Evolutionary conservation across 306 rosid species (phyloP), one percentile per base, ranked within the genome.

Genomic region (Mimosa pudica): DNA sequence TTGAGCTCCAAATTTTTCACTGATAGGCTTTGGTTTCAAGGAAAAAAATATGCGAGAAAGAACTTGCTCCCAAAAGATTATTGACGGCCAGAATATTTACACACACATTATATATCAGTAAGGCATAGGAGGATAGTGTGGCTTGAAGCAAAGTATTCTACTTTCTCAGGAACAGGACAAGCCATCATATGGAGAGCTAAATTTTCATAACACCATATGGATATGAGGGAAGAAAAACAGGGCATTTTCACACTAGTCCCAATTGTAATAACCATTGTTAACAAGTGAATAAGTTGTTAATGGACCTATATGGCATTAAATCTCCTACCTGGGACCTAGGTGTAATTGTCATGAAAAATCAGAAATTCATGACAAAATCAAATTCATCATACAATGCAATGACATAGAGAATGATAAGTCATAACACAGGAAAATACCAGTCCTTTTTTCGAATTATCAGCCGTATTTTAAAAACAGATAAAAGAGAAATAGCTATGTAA

Each of bases 81-180:
- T 7, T 30, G 62, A 71, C 52, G 10, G 7, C 0, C 30, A n/a
- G 73, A 68, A n/a, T 42, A 68, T 42, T 42, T 42, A 17, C 73
- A 68, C 33, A 41, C 42, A 38, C 5, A 38, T 38, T 45, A 24
- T 51, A 62, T 48, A 4, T 17, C 20, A 42, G 41, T 48, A 68
- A 49, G 36, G 30, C 33, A 71, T n/a, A 71, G 57, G 44, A 41
- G 49, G 33, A 54, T 33, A 41, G 36, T 69, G 16, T 24, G 66
- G 16, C 10, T 30, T 11, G 8, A 63, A 57, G 17, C 51, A 46
- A 38, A 1, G 46, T 3, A 12, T 83, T 75, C 61, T 48, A 61
- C 46, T 35, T 70, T 70, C 42, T 48, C 47, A 35, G 72, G 33
- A 74, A 74, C 14, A 79, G 48, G 64, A 74, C 63, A 74, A 10